Evolutionary conservation across 2,329 filamentous ascomycete genomes (phyloP), one percentile per base, ranked within the genome.

Genomic region (Hypoxylon sp.): DNA sequence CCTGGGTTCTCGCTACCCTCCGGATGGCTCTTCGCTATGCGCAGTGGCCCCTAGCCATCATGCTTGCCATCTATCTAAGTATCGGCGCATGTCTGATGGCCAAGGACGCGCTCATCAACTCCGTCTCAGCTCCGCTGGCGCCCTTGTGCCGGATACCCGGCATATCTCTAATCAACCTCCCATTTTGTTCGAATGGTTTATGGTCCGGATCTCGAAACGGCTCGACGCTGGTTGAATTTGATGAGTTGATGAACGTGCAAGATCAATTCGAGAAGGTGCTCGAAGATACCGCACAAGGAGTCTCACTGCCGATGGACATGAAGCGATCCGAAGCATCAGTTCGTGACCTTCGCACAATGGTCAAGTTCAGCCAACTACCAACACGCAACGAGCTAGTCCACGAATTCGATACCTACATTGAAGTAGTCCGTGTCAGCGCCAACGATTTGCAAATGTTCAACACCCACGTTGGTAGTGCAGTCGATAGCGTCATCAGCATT

Each of bases 331-430:
- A 95, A 78, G 84, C 88, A 1, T 90, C 91, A 0, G 90, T 96
- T 37, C 87, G 92, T 44, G 92, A 94, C 74, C 81, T 96, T 24
- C 88, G 91, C 33, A 90, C 88, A 26, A 84, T 94, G 48, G 91
- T 97, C 35, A 85, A 88, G 42, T 89, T 90, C 79, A 93, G 91
- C 72, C 85, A 88, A 22, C 82, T 96, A 0, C 87, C 89, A 26
- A 88, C 87, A 44, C 88, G 88, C 31, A 86, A 91, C 37, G 91
- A 94, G 78, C 86, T 97, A 11, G 87, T 92, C 3, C 84, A 90
- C 22, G 92, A 95, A 77, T 92, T 97, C 63, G 88, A 92, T 69
- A 88, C 88, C 54, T 97, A 94, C 79, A 88, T 96, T 71, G 88
- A 91, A 9, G 89, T 88, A 0, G 90, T 91, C 1, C 84, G 88